Base-by-base conservation (phyloP, 2,329 filamentous ascomycete genomes). In the Cladosporium sp. region DNA sequence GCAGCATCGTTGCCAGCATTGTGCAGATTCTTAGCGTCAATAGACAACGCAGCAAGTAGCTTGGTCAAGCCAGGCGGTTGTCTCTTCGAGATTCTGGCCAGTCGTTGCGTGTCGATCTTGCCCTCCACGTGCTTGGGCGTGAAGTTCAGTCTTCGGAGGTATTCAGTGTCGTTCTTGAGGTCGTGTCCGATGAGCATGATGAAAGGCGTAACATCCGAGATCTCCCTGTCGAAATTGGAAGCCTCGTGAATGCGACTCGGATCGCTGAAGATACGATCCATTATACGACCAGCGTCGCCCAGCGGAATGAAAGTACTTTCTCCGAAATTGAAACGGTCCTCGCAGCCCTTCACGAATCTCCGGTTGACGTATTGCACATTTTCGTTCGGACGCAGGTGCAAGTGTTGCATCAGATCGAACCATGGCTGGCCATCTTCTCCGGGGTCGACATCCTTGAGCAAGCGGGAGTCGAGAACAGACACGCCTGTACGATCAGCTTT, bases 181-280 rank as follows among this genome's bases (percentile, higher is more conserved):
- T 91, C 89, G 74, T 97, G 93, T 21, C 92, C 95, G 2, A 97
- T 87, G 18, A 98, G 81, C 26, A 96, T 81, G 54, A 97, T 79
- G 44, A 87, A 88, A 6, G 47, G 58, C 18, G 18, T 57, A n/a
- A 36, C 66, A 52, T 64, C 41, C 5, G 41, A 10, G n/a, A 65
- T 54, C 32, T 49, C 41, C 15, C 30, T 38, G 1, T 15, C 18
- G 10, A 59, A 8, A 36, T 55, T 26, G 26, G 24, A 60, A n/a
- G 57, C 64, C 41, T 59, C 12, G 32, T 54, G 41, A 3, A 65
- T 75, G 10, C 83, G 85, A 71, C 83, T 87, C 0, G 87, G 86
- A 18, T 82, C 78, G 38, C 79, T 78, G 74, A 90, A 89, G 75
- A 84, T 88, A 14, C 74, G 75, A 11, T 83, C 82, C 26, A 90